A percentile compares a stretch with the other conserved stretches of the same genome.
Evolutionary conservation across 495 filamentous ascomycete species (phyloP).

Genomic region (Neurospora cerealis): DNA sequence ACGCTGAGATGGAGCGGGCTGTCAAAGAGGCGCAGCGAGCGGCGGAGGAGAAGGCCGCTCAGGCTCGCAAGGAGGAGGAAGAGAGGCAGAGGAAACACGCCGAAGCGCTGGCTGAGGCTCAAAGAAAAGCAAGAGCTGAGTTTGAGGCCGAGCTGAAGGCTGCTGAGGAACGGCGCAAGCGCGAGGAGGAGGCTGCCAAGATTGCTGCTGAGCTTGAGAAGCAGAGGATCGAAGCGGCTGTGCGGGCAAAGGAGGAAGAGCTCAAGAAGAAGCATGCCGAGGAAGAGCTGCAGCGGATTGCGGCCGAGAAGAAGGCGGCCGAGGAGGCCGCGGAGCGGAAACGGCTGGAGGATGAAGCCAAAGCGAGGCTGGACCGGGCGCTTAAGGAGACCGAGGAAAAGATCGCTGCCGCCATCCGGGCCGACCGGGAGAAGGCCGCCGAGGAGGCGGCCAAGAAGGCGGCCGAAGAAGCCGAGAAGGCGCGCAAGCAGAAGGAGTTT

Average conservation of each 20-base stretch:
- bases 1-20: conserved; percentile 25
- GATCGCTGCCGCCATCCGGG: conserved; percentile 15
- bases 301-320: conserved; percentile 23
- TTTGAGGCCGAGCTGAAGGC: conserved; percentile 31
- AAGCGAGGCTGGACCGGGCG: conserved; percentile 42
- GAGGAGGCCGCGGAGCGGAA: conserved; percentile 17
- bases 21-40: conserved; percentile 31
- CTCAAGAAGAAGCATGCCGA: conserved; percentile 18
- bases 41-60: conserved; percentile 31
- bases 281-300: conserved; percentile 21
- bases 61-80: conserved; percentile 27
- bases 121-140: conserved; percentile 24
- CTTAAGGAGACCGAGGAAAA: conserved; percentile 39
- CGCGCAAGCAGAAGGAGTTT: conserved; percentile 29
- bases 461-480: conserved; percentile 30
- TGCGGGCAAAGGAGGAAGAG: conserved; percentile 18
- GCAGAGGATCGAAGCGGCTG: conserved; percentile 25
- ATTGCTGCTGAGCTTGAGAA: conserved; percentile 8
- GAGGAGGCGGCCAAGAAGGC: conserved; percentile 31
- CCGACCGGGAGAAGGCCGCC: conserved; percentile 23
- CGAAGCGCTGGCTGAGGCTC: conserved; percentile 8
- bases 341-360: conserved; percentile 27
- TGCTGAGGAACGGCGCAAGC: conserved; percentile 30
- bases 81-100: conserved; percentile 23
- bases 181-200: conserved; percentile 10